Conservation (phyloP, 1,284 basidiomycete species). For the Testicularia cyperi region DNA sequence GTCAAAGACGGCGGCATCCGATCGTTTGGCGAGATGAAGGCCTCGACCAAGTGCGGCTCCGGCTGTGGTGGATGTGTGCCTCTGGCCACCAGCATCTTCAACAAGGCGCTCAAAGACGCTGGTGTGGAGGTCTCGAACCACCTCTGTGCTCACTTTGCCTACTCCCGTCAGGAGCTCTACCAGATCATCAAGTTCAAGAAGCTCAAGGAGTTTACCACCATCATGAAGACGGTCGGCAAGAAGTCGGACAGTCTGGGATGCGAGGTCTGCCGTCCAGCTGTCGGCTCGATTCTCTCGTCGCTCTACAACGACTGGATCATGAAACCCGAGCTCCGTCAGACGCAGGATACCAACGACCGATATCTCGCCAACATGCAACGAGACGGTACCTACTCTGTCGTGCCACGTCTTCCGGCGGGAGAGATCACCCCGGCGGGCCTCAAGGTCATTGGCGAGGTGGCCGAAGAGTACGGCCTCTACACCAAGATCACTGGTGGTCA, state of each 20-base stretch:
- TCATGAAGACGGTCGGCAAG: constrained; percentile 67
- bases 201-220: constrained; percentile 66
- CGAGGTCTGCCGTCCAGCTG: constrained; percentile 73
- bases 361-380: constrained; percentile 77
- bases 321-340: constrained; percentile 69
- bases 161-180: constrained; percentile 72
- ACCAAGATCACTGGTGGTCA: constrained; percentile 62
- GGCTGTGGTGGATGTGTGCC: constrained; percentile 74
- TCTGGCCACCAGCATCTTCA: constrained; percentile 66
- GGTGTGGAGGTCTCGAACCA: constrained; percentile 69
- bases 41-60: constrained; percentile 71
- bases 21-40: constrained; percentile 68
- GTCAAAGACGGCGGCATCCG: constrained; percentile 66
- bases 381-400: constrained; percentile 73
- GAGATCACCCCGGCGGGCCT: constrained; percentile 73
- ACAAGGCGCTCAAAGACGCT: constrained; percentile 71
- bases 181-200: constrained; percentile 71
- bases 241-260: constrained; percentile 68
- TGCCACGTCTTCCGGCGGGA: constrained; percentile 72
- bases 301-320: constrained; percentile 73
- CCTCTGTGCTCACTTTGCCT: constrained; percentile 72
- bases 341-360: constrained; percentile 71
- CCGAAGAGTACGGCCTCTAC: constrained; percentile 72
- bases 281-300: constrained; percentile 71
- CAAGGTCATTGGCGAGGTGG: constrained; percentile 71